Percentiles rank a stretch among this genome's conserved stretches.
phyloP scores from a whole-genome alignment of 495 filamentous ascomycete species.

The Daldinia loculata region DNA sequence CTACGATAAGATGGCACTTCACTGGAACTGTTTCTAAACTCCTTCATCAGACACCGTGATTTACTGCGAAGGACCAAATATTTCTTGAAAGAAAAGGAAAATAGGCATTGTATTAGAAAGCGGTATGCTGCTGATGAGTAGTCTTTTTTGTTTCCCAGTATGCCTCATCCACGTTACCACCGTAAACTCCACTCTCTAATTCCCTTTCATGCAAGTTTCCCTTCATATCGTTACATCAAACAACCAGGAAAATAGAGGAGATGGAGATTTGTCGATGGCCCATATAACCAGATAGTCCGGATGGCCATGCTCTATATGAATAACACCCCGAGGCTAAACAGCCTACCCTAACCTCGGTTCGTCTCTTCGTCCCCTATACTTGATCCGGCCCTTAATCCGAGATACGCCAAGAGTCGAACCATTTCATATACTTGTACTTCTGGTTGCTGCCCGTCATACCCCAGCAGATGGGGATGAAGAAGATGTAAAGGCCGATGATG shows the following conservation, averaged over 20 bases:
- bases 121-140: conserved; percentile 32
- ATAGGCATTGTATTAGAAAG: conserved; percentile 39
- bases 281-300: conserved; percentile 47
- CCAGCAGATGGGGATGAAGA: conserved; percentile 95
- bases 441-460: conserved; percentile 87
- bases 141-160: conserved; percentile 27
- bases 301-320: conserved; percentile 31
- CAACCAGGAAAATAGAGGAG: conserved; percentile 44
- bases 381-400: conserved; percentile 57
- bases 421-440: conserved; percentile 92
- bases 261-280: conserved; percentile 51
- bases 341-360: conserved; percentile 7
- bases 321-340: not conserved
- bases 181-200: conserved; percentile 30
- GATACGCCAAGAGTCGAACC: conserved; percentile 77
- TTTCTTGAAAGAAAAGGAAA: conserved; percentile 23
- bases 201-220: conserved; percentile 29
- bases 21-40: not conserved
- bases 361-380: conserved; percentile 4
- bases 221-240: conserved; percentile 43
- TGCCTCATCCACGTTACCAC: conserved; percentile 39
- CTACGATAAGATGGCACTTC: not conserved
- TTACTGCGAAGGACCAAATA: not conserved
- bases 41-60: not conserved
- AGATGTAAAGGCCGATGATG: conserved; percentile 80